Evolutionary conservation across 768 basidiomycete species (phyloP).

Genomic region (Dendrothele bispora): DNA sequence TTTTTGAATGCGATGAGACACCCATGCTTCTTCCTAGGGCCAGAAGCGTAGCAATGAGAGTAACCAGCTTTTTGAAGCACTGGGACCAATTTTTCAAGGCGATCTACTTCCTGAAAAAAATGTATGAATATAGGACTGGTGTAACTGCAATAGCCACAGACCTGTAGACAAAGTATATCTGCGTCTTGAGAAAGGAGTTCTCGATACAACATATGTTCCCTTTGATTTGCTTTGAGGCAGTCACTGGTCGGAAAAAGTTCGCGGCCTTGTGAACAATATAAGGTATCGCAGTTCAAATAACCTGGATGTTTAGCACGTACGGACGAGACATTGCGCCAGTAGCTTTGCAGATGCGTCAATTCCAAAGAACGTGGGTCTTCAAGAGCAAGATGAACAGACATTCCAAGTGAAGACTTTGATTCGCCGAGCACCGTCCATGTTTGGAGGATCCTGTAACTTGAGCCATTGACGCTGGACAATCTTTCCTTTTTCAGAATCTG

Average conservation of each 20-base stretch:
- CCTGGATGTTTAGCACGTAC: slow-evolving; percentile 44
- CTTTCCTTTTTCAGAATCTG: slow-evolving; percentile 13
- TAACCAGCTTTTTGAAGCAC: slow-evolving; percentile 67
- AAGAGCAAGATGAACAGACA: slow-evolving; percentile 48
- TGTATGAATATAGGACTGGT: slow-evolving; percentile 1
- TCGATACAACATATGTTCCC: slow-evolving; percentile 72
- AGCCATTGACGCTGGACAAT: slow-evolving; percentile 44
- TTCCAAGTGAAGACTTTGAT: slow-evolving; percentile 81
- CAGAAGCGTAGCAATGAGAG: slow-evolving; percentile 61
- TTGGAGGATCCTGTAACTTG: slow-evolving; percentile 19
- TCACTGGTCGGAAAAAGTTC: slow-evolving; percentile 84
- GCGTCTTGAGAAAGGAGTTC: slow-evolving; percentile 76
- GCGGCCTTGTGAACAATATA: slow-evolving; percentile 48
- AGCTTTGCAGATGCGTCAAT: slow-evolving; percentile 42
- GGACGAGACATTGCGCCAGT: slow-evolving; percentile 76
- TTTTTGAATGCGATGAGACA: slow-evolving; percentile 78
- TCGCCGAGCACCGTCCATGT: slow-evolving; percentile 24
- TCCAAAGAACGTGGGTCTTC: slow-evolving; percentile 2
- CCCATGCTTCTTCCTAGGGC: slow-evolving; percentile 80
- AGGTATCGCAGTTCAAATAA: not conserved
- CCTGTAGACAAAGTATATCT: slow-evolving; percentile 88
- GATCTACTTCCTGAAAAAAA: slow-evolving; percentile 77
- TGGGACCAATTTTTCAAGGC: slow-evolving; percentile 71
- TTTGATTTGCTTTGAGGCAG: slow-evolving; percentile 73
- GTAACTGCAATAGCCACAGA: slow-evolving; percentile 25